These are phyloP conservation scores for Daucus carota DNA, from an alignment of 129 eudicot species.

Conservation along the genomic window DH1_v3.0 NC_030383.2:60321001-60321500, in stretches of 20 bases:
- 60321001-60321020: background rate
- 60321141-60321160: background rate
- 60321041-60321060: too few relatives aligned
- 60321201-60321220: background rate
- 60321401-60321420: background rate
- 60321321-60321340: background rate
- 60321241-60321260: background rate
- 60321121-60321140: too few relatives aligned
- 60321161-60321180: background rate
- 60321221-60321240: background rate
- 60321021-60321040: too few relatives aligned
- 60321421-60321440: background rate
- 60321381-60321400: background rate
- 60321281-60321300: background rate
- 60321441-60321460: background rate
- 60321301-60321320: too few relatives aligned
- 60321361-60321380: background rate
- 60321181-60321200: background rate
- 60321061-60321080: too few relatives aligned
- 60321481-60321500: background rate
- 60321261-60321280: background rate
- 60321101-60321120: too few relatives aligned
- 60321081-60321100: too few relatives aligned
- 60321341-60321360: background rate
- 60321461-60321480: background rate